Evolutionary conservation across 164 flowering plant species (phyloP).

Genomic region (Houttuynia cordata): DNA sequence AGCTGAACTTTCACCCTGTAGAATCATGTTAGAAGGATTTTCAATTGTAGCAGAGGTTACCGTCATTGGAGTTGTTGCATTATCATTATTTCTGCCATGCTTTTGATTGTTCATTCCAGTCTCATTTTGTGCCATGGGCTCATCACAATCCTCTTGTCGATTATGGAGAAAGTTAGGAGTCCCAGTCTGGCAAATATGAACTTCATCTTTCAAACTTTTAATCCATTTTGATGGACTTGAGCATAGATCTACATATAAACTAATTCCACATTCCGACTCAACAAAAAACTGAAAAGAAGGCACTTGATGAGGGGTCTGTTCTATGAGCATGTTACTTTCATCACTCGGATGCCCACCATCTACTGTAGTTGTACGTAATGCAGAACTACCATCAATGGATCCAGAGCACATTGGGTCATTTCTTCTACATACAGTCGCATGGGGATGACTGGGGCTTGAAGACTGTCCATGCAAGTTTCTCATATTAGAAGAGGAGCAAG

Average conservation of each 20-base stretch:
- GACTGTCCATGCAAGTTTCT: background rate
- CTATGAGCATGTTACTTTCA: constrained; percentile 8
- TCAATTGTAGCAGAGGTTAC: background rate
- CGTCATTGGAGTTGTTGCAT: background rate
- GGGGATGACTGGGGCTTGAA: constrained; percentile 1
- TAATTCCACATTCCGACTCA: constrained; percentile 46
- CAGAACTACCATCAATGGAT: constrained; percentile 1
- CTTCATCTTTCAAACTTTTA: constrained; percentile 25
- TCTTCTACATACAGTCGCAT: constrained; percentile 3
- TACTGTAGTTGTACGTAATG: constrained; percentile 3
- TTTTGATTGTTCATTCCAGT: background rate
- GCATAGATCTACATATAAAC: constrained; percentile 41
- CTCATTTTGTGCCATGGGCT: background rate
- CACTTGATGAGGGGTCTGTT: constrained; percentile 6
- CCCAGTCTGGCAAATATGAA: constrained; percentile 14
- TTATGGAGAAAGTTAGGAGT: constrained; percentile 3
- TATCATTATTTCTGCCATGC: background rate
- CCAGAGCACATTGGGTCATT: background rate
- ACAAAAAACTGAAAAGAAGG: constrained; percentile 39
- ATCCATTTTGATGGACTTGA: constrained; percentile 41
- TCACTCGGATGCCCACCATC: constrained; percentile 10
- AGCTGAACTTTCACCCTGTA: background rate
- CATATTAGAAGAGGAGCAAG: background rate
- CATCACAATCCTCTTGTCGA: constrained; percentile 7
- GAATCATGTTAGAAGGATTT: background rate